phyloP scores from a whole-genome alignment of 495 filamentous ascomycete species.

The Talaromyces borbonicus region DNA sequence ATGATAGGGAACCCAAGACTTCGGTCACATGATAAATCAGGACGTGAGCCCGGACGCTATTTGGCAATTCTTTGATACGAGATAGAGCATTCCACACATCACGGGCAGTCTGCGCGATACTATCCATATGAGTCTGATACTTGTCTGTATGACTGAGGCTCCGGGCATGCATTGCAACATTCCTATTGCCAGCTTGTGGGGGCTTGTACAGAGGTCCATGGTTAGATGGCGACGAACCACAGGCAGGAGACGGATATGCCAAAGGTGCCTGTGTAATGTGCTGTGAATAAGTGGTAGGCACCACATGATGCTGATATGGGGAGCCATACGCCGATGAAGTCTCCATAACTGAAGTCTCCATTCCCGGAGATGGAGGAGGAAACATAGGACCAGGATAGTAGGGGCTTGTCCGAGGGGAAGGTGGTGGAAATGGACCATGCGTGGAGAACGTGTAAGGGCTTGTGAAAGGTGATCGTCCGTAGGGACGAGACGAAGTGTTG shows the following conservation, averaged over 20 bases:
- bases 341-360: background rate
- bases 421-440: conserved; percentile 8
- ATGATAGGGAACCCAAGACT: conserved; percentile 44
- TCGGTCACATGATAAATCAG: conserved; percentile 51
- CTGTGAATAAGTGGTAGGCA: conserved; percentile 5
- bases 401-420: conserved; percentile 8
- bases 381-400: conserved; percentile 8
- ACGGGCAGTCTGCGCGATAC: conserved; percentile 45
- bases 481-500: conserved; percentile 8
- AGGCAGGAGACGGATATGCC: conserved; percentile 7
- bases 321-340: conserved; percentile 15
- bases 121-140: conserved; percentile 46
- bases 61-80: conserved; percentile 51
- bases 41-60: conserved; percentile 51
- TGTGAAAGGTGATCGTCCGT: conserved; percentile 6
- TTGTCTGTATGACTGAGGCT: conserved; percentile 16
- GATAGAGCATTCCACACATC: conserved; percentile 53
- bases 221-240: conserved; percentile 6
- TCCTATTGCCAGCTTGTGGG: background rate
- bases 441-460: conserved; percentile 5
- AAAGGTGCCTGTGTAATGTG: conserved; percentile 4
- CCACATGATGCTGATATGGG: conserved; percentile 12
- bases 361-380: background rate
- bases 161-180: conserved; percentile 2
- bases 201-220: background rate